These are phyloP conservation scores for Codiaeum variegatum DNA, from an alignment of 441 rosid genomes.

Conservation along the genomic window DNA sequence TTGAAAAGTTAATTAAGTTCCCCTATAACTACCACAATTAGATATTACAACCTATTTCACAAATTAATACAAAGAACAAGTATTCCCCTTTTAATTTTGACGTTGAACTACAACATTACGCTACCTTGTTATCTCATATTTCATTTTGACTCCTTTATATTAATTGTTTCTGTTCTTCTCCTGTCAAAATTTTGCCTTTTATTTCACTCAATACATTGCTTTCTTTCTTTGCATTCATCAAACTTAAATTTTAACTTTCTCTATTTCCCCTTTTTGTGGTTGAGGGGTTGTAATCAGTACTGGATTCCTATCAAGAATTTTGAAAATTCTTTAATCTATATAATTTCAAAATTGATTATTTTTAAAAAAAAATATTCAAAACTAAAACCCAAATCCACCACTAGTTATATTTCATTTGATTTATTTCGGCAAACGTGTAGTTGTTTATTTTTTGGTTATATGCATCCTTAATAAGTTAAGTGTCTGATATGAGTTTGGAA, in stretches of 20 bases:
- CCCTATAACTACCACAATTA: neutral
- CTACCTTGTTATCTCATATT: neutral
- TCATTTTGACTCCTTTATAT: neutral
- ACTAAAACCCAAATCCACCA: no score
- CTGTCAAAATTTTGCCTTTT: constrained; percentile 17
- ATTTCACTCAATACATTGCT: constrained; percentile 17
- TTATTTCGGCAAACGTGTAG: no score
- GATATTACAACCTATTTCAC: neutral
- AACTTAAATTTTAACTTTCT: neutral
- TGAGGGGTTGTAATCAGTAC: constrained; percentile 15
- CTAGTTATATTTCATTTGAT: no score
- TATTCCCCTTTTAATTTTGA: neutral
- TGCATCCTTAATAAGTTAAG: no score
- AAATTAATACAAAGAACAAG: neutral
- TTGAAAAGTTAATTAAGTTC: neutral
- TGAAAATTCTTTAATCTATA: no score
- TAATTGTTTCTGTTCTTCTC: neutral
- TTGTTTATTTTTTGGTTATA: no score
- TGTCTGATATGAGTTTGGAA: no score
- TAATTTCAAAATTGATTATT: no score
- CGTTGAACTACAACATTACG: neutral
- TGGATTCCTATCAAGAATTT: neutral
- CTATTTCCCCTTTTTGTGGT: constrained; percentile 1
- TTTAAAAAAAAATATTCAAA: no score
- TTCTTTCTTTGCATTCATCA: constrained; percentile 12